These are phyloP conservation scores for Haplosporangium sp. DNA, from an alignment of 371 early-diverging fungal species.

Conservation along the genomic window DNA sequence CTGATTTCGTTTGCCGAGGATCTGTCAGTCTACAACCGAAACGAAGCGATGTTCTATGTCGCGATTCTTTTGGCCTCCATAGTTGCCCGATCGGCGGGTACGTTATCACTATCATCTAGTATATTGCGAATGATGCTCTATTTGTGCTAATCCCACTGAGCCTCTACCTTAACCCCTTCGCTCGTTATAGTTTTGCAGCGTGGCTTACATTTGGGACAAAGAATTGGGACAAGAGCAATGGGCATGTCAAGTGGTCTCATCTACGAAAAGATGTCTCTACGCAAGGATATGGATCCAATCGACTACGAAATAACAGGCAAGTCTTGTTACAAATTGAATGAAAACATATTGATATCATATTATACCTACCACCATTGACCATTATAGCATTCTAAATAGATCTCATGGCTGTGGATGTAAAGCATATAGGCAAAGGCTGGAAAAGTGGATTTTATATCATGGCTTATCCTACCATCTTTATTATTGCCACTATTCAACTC, in stretches of 20 bases:
- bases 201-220: slow-evolving; percentile 50
- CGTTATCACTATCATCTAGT: not conserved
- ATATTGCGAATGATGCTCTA: not conserved
- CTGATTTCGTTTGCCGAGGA: slow-evolving; percentile 43
- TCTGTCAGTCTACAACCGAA: slow-evolving; percentile 39
- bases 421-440: slow-evolving; percentile 54
- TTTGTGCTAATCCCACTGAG: not conserved
- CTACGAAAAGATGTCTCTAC: slow-evolving; percentile 49
- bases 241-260: slow-evolving; percentile 45
- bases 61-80: slow-evolving; percentile 28
- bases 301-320: slow-evolving; percentile 51
- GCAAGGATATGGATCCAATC: slow-evolving; percentile 54
- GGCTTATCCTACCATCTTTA: slow-evolving; percentile 38
- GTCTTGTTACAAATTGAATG: not conserved
- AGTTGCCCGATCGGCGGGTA: slow-evolving; percentile 44
- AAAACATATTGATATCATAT: not conserved
- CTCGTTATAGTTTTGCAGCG: slow-evolving; percentile 35
- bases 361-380: not conserved
- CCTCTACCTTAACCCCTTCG: not conserved
- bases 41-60: slow-evolving; percentile 48
- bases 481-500: slow-evolving; percentile 43
- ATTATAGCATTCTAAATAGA: slow-evolving; percentile 14
- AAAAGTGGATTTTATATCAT: slow-evolving; percentile 41
- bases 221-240: slow-evolving; percentile 51
- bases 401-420: slow-evolving; percentile 41